Conservation (phyloP, 768 basidiomycete genomes). For the Kwoniella sp. region DNA sequence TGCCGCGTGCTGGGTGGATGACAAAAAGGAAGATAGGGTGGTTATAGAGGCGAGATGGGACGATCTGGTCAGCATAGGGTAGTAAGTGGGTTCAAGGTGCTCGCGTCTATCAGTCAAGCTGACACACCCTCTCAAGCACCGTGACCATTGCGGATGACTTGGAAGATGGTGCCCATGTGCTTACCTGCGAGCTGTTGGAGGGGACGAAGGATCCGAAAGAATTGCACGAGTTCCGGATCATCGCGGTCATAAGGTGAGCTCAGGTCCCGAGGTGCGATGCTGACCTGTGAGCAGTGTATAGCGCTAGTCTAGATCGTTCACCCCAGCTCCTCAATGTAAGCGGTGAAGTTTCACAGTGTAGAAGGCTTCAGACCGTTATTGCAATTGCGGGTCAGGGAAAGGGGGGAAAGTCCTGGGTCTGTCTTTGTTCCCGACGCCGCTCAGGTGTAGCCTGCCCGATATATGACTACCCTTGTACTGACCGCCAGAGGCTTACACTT, state of each 20-base stretch:
- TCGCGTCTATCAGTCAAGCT: too few relatives aligned
- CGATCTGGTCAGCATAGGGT: neutral
- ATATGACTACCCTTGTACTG: too few relatives aligned
- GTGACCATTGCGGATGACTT: neutral
- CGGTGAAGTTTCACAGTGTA: too few relatives aligned
- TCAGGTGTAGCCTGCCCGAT: too few relatives aligned
- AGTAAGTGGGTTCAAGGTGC: neutral
- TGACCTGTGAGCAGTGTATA: too few relatives aligned
- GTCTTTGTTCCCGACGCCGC: too few relatives aligned
- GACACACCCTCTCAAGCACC: neutral
- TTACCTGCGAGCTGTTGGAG: neutral
- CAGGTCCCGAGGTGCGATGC: neutral
- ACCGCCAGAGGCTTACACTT: too few relatives aligned
- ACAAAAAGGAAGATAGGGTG: neutral
- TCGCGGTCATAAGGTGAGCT: neutral
- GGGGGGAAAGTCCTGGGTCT: too few relatives aligned
- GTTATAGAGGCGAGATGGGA: neutral
- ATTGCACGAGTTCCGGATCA: neutral
- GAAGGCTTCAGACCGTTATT: too few relatives aligned
- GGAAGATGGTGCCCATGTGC: neutral
- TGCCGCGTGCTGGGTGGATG: slow-evolving; percentile 5
- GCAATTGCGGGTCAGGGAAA: too few relatives aligned
- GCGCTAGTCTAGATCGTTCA: too few relatives aligned
- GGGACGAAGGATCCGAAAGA: neutral
- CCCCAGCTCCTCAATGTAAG: too few relatives aligned